phyloP scores from a whole-genome alignment of 495 filamentous ascomycete genomes.

The Annulohypoxylon maeteangense region DNA sequence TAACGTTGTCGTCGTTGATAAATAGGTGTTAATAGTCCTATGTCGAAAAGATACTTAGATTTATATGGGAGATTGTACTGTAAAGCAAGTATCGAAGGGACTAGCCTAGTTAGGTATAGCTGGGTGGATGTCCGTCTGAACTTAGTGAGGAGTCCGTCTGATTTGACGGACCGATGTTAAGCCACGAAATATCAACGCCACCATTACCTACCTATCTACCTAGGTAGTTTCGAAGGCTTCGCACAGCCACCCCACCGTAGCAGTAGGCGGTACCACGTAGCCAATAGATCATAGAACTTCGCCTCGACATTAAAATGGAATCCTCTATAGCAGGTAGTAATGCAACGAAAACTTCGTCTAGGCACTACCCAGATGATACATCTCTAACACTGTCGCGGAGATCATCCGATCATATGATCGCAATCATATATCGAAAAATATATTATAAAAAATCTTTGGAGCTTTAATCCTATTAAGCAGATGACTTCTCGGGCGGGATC shows the following conservation, averaged over 20 bases:
- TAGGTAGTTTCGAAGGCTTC: background rate
- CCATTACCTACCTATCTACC: too few species aligned
- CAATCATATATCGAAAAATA: background rate
- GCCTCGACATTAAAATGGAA: background rate
- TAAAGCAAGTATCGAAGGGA: too few species aligned
- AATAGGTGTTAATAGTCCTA: too few species aligned
- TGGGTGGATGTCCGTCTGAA: too few species aligned
- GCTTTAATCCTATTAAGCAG: too few species aligned
- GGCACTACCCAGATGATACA: background rate
- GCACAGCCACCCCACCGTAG: conserved; percentile 12
- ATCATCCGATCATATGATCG: background rate
- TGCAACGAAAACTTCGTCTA: background rate
- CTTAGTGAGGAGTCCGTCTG: too few species aligned
- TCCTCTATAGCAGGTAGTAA: background rate
- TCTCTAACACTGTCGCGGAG: background rate
- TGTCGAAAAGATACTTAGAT: too few species aligned
- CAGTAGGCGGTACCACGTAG: background rate
- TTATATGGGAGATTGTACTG: too few species aligned
- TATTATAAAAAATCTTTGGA: too few species aligned
- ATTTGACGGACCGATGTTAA: background rate
- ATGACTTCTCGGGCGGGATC: too few species aligned
- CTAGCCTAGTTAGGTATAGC: too few species aligned
- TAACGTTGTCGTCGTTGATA: too few species aligned
- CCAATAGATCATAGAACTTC: conserved; percentile 24
- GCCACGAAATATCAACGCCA: background rate